phyloP scores from a whole-genome alignment of 495 filamentous ascomycete genomes.

The Podospora pseudocomata region DNA sequence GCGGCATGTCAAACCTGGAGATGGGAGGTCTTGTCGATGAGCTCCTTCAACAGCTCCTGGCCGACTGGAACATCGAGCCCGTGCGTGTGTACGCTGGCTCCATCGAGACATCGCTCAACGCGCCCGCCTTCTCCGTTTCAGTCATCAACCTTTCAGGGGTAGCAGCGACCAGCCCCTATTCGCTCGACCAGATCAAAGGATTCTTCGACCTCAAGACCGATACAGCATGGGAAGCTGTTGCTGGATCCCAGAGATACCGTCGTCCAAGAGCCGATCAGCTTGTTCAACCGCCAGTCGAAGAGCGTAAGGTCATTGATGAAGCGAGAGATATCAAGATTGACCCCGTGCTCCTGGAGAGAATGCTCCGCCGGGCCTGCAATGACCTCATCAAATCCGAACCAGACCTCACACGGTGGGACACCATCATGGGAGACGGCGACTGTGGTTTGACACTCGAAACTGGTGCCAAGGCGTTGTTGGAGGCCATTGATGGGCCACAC shows the following conservation, averaged over 20 bases:
- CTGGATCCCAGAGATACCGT: conserved; percentile 36
- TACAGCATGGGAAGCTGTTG: conserved; percentile 49
- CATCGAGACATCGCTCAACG: conserved; percentile 60
- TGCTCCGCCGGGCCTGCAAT: conserved; percentile 50
- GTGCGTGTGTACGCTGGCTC: conserved; percentile 43
- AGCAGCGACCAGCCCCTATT: conserved; percentile 40
- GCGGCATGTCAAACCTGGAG: conserved; percentile 60
- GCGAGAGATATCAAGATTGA: conserved; percentile 43
- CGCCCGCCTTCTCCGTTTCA: conserved; percentile 59
- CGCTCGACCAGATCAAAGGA: conserved; percentile 47
- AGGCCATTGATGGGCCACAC: conserved; percentile 33
- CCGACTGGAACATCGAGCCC: conserved; percentile 41
- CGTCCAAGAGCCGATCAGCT: conserved; percentile 41
- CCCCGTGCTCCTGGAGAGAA: conserved; percentile 43
- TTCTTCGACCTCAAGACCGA: conserved; percentile 54
- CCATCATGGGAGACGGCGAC: conserved; percentile 63
- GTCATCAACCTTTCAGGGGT: conserved; percentile 54
- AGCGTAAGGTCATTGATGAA: conserved; percentile 33
- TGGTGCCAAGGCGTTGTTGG: conserved; percentile 40
- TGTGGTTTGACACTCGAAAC: conserved; percentile 59
- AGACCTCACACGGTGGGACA: conserved; percentile 58
- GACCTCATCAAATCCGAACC: conserved; percentile 54
- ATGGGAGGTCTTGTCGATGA: conserved; percentile 55
- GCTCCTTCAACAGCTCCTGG: conserved; percentile 46
- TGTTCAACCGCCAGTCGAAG: conserved; percentile 37